Base-by-base conservation (phyloP, 192 early-diverging fungal genomes). In the Umbelopsis ramanniana region DNA sequence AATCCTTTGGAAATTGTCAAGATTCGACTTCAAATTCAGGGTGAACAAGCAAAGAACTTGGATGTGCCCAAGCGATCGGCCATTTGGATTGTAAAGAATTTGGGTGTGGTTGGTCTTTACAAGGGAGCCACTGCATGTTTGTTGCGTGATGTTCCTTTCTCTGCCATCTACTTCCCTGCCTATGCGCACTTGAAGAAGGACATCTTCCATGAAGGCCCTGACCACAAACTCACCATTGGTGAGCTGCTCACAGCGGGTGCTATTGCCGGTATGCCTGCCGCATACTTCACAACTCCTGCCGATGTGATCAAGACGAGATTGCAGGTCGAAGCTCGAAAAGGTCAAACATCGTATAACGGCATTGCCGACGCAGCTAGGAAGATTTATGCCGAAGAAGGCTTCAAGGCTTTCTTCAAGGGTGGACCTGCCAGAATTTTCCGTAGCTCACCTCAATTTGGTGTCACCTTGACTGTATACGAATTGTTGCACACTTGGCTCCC, bases 1-100 rank as follows among this genome's bases (percentile, higher is more conserved):
- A 97, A 98, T 72, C 97, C 97, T 35, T 79, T 98, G 71, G 97
- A 98, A 83, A 98, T 98, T 79, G 97, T 98, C 83, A 98, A 98
- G 85, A 98, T 98, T 81, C 92, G 95, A 66, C 88, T 98, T 70
- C 97, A 98, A 82, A 85, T 92, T 33, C 91, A 93, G 75, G 93
- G 93, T 75, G 93, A 94, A 80, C 81, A 89, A 50, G 85, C 89
- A 54, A 89, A 88, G 73, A 73, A 81, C 6, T 21, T 80, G 46
- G 76, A 80, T 17, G 66, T 79, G 5, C 88, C 87, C 14, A 89
- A 87, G 55, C 87, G 89, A 40, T 88, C 90, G 17, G 97, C 97
- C 67, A 68, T 97, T 9, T 88, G 90, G 66, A 98, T 98, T 72
- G 91, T 98, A 40, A 90, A 92, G 38, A 87, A 92, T 77, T 86